Percentiles rank a stretch among this genome's conserved stretches.
phyloP scores from a whole-genome alignment of 2,329 filamentous ascomycete genomes.

The Sporothrix globosa region DNA sequence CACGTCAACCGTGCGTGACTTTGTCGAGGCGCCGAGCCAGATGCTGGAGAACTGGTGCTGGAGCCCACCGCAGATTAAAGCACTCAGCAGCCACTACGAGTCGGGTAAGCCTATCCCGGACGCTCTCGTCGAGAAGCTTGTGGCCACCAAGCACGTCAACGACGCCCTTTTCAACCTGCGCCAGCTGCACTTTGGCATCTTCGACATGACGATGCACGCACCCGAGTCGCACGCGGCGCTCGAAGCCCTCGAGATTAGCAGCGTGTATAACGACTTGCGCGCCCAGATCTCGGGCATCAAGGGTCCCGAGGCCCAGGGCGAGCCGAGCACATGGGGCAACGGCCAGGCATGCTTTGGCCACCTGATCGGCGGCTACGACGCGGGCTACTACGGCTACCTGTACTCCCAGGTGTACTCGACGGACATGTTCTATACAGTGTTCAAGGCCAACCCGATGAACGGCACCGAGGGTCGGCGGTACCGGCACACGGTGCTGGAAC shows the following conservation, averaged over 20 bases:
- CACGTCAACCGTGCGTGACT: slow-evolving; percentile 67
- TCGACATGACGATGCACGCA: slow-evolving; percentile 80
- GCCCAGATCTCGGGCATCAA: slow-evolving; percentile 72
- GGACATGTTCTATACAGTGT: slow-evolving; percentile 84
- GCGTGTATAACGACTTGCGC: slow-evolving; percentile 72
- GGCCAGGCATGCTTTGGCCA: slow-evolving; percentile 82
- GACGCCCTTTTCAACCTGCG: slow-evolving; percentile 76
- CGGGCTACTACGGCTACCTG: slow-evolving; percentile 78
- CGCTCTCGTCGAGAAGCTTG: slow-evolving; percentile 72
- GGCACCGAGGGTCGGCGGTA: slow-evolving; percentile 72
- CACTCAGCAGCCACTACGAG: slow-evolving; percentile 74
- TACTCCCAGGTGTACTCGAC: slow-evolving; percentile 79
- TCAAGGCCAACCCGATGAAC: slow-evolving; percentile 79
- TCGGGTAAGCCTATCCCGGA: slow-evolving; percentile 72
- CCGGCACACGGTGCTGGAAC: slow-evolving; percentile 76
- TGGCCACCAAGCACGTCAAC: slow-evolving; percentile 79
- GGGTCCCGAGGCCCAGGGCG: slow-evolving; percentile 69
- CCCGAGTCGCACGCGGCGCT: slow-evolving; percentile 70
- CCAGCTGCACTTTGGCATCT: slow-evolving; percentile 79
- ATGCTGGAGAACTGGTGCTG: slow-evolving; percentile 80
- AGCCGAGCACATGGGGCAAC: slow-evolving; percentile 68
- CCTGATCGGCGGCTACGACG: slow-evolving; percentile 81
- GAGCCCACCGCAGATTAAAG: slow-evolving; percentile 65
- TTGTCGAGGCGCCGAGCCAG: slow-evolving; percentile 71
- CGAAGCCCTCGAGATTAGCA: slow-evolving; percentile 65